Conservation (phyloP, 2,329 filamentous ascomycete genomes). For the Purpureocillium takamizusanense region DNA sequence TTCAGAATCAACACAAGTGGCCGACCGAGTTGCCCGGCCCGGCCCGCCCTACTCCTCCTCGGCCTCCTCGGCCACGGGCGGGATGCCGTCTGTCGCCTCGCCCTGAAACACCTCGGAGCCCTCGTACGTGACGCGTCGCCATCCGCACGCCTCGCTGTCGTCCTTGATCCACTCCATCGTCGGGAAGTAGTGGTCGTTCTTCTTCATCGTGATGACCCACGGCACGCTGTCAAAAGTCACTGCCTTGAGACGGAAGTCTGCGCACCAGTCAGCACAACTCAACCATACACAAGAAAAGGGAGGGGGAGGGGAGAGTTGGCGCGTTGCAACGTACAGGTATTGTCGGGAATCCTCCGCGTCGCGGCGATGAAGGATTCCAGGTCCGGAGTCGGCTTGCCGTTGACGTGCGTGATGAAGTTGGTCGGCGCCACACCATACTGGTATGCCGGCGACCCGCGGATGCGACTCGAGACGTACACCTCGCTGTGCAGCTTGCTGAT, state of each 20-base stretch:
- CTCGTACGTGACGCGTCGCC: slow-evolving; percentile 55
- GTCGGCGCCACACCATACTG: slow-evolving; percentile 91
- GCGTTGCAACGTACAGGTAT: slow-evolving; percentile 60
- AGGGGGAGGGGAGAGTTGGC: too few species aligned
- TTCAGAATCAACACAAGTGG: too few species aligned
- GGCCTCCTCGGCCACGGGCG: slow-evolving; percentile 30
- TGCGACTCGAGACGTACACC: slow-evolving; percentile 86
- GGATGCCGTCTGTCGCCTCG: slow-evolving; percentile 43
- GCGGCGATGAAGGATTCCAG: slow-evolving; percentile 72
- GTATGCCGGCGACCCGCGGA: slow-evolving; percentile 73
- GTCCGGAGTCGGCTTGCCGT: slow-evolving; percentile 76
- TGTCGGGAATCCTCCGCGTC: slow-evolving; percentile 83
- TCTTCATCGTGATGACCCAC: slow-evolving; percentile 99
- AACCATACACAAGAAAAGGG: too few species aligned
- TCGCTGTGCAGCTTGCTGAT: slow-evolving; percentile 95
- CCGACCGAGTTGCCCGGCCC: too few species aligned
- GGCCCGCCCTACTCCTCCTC: slow-evolving; percentile 29
- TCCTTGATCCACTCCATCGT: slow-evolving; percentile 64
- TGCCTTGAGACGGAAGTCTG: slow-evolving; percentile 90
- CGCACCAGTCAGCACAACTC: slow-evolving; percentile 10
- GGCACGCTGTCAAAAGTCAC: slow-evolving; percentile 98
- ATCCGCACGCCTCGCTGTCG: slow-evolving; percentile 46
- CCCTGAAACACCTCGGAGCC: slow-evolving; percentile 42
- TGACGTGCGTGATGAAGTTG: slow-evolving; percentile 96
- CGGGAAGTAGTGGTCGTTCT: slow-evolving; percentile 93